These are phyloP conservation scores for Moricandia arvensis DNA, from an alignment of 345 rosid species.

Conservation along the genomic window DNA sequence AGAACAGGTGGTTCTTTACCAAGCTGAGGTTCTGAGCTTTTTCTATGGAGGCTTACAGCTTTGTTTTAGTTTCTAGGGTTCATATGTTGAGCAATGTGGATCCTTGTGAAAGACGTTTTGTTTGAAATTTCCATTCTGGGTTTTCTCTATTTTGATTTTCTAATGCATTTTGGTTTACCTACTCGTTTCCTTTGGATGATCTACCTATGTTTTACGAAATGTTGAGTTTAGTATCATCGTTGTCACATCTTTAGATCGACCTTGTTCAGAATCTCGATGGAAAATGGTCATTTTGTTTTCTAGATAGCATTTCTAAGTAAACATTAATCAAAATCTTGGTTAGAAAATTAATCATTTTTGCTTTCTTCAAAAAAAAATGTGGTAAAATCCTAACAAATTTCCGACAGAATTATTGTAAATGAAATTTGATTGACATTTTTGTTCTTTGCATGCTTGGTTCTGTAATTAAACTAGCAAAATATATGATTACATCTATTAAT, in stretches of 20 bases:
- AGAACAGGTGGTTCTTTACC: conserved; percentile 66
- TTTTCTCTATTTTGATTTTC: conserved; percentile 2
- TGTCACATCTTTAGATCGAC: background rate
- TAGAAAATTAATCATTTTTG: background rate
- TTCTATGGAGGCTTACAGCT: background rate
- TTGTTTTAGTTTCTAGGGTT: conserved; percentile 27
- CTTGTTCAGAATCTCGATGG: background rate
- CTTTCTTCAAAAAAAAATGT: too few relatives aligned
- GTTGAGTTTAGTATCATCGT: too few relatives aligned
- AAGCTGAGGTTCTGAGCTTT: conserved; percentile 53
- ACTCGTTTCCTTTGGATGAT: background rate
- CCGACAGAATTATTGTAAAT: too few relatives aligned
- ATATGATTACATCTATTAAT: too few relatives aligned
- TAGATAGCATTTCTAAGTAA: background rate
- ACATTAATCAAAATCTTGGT: background rate
- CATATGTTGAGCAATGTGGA: conserved; percentile 15
- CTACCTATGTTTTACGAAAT: background rate
- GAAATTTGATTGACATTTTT: too few relatives aligned
- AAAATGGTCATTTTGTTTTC: background rate
- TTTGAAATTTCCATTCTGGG: conserved; percentile 22
- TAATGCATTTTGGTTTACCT: background rate
- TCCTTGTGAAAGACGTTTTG: conserved; percentile 20
- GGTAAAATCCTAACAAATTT: too few relatives aligned
- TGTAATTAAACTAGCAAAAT: too few relatives aligned
- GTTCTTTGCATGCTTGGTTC: too few relatives aligned